phyloP scores from a whole-genome alignment of 352 stramenopile species.

The Phytophthora uliginosa region DNA sequence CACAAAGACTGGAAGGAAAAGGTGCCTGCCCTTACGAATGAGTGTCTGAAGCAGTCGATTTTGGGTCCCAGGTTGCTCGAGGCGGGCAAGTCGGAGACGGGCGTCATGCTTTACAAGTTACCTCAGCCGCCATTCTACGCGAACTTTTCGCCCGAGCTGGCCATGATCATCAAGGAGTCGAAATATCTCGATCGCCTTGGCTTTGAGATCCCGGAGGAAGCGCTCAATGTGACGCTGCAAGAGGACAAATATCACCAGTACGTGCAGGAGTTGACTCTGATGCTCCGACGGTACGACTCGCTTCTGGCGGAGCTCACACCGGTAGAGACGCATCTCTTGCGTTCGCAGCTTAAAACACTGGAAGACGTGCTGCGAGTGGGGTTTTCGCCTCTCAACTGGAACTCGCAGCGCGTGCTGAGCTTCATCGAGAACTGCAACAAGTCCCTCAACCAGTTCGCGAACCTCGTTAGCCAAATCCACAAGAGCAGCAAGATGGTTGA shows the following conservation, averaged over 20 bases:
- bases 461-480: slow-evolving; percentile 95
- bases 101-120: slow-evolving; percentile 84
- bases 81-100: slow-evolving; percentile 79
- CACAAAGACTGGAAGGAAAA: slow-evolving; percentile 95
- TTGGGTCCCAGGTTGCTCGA: slow-evolving; percentile 86
- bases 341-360: slow-evolving; percentile 91
- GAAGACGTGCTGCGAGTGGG: slow-evolving; percentile 89
- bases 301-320: slow-evolving; percentile 86
- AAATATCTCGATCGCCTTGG: slow-evolving; percentile 97
- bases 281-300: slow-evolving; percentile 93
- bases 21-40: slow-evolving; percentile 89
- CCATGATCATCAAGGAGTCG: slow-evolving; percentile 96
- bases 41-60: slow-evolving; percentile 96
- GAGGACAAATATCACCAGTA: slow-evolving; percentile 98
- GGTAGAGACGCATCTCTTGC: slow-evolving; percentile 92
- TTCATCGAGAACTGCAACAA: slow-evolving; percentile 96
- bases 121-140: slow-evolving; percentile 93
- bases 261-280: slow-evolving; percentile 92
- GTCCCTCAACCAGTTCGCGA: slow-evolving; percentile 94
- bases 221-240: slow-evolving; percentile 96
- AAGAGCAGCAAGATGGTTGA: slow-evolving; percentile 97
- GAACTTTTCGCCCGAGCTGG: slow-evolving; percentile 94
- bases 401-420: slow-evolving; percentile 95
- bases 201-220: slow-evolving; percentile 96
- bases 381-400: slow-evolving; percentile 98